phyloP scores from a whole-genome alignment of 257 asterid species.

The Solanum pennellii region DNA sequence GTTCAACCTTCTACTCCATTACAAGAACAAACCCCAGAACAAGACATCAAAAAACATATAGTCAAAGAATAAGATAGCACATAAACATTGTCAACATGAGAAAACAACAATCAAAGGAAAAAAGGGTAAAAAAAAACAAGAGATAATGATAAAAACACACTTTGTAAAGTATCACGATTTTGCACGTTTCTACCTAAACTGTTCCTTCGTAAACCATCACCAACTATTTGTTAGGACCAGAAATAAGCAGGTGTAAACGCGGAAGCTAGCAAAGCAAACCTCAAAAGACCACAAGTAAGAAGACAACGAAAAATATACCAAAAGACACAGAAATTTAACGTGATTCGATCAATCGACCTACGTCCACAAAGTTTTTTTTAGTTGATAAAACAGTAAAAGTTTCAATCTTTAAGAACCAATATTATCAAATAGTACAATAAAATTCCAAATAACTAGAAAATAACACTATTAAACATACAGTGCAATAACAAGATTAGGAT shows the following conservation, averaged over 20 bases:
- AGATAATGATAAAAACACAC: neutral
- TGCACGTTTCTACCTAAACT: neutral
- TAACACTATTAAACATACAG: slow-evolving; percentile 25
- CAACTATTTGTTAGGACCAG: too few relatives aligned
- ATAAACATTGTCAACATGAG: neutral
- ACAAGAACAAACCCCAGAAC: slow-evolving; percentile 35
- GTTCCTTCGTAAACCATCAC: neutral
- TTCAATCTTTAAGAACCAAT: neutral
- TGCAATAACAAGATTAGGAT: slow-evolving; percentile 52
- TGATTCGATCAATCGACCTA: too few relatives aligned
- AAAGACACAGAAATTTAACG: too few relatives aligned
- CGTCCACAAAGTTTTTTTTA: too few relatives aligned
- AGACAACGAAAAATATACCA: too few relatives aligned
- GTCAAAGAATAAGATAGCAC: slow-evolving; percentile 24
- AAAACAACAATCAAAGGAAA: neutral
- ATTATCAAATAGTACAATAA: neutral
- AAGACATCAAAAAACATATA: slow-evolving; percentile 10
- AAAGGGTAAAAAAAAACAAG: neutral
- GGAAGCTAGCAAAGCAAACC: too few relatives aligned
- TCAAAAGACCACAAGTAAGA: too few relatives aligned
- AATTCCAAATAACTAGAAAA: neutral
- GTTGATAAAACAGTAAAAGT: neutral
- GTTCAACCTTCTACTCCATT: slow-evolving; percentile 77
- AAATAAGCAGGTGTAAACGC: too few relatives aligned
- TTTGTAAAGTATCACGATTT: neutral